A percentile compares a stretch with the other conserved stretches of the same genome.
Conservation (phyloP, 257 asterid species). For the Paulownia fortunei region DNA sequence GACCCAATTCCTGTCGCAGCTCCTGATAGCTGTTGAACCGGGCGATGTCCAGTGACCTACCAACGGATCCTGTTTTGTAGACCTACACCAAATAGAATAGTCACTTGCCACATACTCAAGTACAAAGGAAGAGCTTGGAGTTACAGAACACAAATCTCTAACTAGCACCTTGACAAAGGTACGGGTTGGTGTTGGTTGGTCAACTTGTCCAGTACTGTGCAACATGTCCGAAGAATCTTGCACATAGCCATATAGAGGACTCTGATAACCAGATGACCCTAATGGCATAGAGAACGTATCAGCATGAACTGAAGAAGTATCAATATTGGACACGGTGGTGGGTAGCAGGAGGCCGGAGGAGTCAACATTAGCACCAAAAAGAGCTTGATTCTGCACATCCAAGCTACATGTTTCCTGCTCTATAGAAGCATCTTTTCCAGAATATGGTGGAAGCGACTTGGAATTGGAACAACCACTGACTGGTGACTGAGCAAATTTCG, state of each 20-base stretch:
- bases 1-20: conserved; percentile 89
- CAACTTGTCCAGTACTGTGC: conserved; percentile 63
- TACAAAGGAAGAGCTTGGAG: background rate
- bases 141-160: background rate
- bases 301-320: conserved; percentile 60
- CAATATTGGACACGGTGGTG: conserved; percentile 61
- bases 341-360: conserved; percentile 78
- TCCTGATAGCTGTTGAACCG: conserved; percentile 95
- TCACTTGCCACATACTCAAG: conserved; percentile 7
- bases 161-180: conserved; percentile 80
- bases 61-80: conserved; percentile 80
- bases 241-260: conserved; percentile 62
- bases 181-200: conserved; percentile 56
- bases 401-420: conserved; percentile 64
- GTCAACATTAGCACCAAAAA: conserved; percentile 67
- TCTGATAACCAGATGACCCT: conserved; percentile 71
- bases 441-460: conserved; percentile 51
- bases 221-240: conserved; percentile 79
- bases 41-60: conserved; percentile 91
- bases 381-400: conserved; percentile 66
- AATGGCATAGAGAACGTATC: conserved; percentile 68
- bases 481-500: conserved; percentile 59
- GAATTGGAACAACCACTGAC: conserved; percentile 51
- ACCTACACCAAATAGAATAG: conserved; percentile 53
- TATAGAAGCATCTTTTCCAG: conserved; percentile 63